Conservation (phyloP, 163 green algal species). For the Chlorella variabilis region DNA sequence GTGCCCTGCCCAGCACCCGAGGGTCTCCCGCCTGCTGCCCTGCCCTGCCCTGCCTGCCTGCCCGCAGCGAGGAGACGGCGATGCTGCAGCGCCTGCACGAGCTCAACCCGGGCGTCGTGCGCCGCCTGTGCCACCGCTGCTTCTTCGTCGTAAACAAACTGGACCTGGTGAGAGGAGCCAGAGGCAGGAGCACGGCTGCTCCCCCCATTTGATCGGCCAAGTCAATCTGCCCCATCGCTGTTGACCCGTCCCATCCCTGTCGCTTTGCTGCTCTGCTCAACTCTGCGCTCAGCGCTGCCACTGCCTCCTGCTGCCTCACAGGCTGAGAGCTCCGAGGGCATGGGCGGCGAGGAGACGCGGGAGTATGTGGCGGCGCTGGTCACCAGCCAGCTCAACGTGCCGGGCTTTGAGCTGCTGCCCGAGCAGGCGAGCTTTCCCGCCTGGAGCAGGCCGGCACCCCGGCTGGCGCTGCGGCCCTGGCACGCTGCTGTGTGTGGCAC, state of each 20-base stretch:
- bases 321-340: constrained; percentile 55
- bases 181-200: no score
- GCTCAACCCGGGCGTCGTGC: constrained; percentile 74
- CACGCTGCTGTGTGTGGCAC: no score
- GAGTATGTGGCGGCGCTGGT: constrained; percentile 79
- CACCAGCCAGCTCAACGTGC: constrained; percentile 67
- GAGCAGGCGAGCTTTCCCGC: constrained; percentile 52
- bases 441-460: no score
- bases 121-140: constrained; percentile 37
- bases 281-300: no score
- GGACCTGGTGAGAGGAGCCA: constrained; percentile 53
- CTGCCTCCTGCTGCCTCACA: background rate
- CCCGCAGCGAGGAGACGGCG: constrained; percentile 66
- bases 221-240: no score
- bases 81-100: constrained; percentile 58
- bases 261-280: no score
- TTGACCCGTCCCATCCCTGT: no score
- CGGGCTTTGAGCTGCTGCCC: constrained; percentile 69
- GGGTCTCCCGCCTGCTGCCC: background rate
- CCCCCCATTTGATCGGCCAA: no score
- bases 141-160: constrained; percentile 53
- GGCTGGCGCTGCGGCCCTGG: no score
- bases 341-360: constrained; percentile 67
- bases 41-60: no score
- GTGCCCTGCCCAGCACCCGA: no score